Conservation (phyloP, 2,329 filamentous ascomycete genomes). For the Talaromyces funiculosus region DNA sequence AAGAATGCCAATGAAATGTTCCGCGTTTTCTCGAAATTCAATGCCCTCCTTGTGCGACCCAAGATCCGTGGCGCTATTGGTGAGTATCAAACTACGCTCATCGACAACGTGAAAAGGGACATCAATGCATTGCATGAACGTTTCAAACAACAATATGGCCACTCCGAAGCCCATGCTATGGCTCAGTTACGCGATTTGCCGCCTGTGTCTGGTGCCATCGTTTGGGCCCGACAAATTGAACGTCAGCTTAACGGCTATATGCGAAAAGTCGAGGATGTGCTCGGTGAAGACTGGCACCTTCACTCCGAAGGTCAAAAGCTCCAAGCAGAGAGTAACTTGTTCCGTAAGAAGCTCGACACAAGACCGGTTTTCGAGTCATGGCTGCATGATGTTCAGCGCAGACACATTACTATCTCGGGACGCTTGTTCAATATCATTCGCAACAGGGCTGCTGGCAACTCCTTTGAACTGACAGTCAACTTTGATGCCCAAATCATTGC, state of each 20-base stretch:
- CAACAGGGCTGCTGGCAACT: slow-evolving; percentile 84
- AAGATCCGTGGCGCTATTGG: slow-evolving; percentile 98
- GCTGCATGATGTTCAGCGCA: slow-evolving; percentile 81
- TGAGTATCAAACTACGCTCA: slow-evolving; percentile 95
- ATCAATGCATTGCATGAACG: slow-evolving; percentile 90
- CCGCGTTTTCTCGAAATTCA: slow-evolving; percentile 98
- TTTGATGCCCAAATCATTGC: slow-evolving; percentile 97
- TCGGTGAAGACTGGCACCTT: slow-evolving; percentile 89
- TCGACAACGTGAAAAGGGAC: slow-evolving; percentile 95
- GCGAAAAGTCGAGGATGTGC: slow-evolving; percentile 97
- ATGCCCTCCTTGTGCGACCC: slow-evolving; percentile 94
- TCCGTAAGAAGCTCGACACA: slow-evolving; percentile 93
- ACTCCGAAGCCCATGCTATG: slow-evolving; percentile 97
- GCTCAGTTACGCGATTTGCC: slow-evolving; percentile 92
- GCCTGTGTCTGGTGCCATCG: slow-evolving; percentile 92
- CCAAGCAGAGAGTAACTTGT: slow-evolving; percentile 82
- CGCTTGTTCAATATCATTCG: slow-evolving; percentile 84
- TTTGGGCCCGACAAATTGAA: slow-evolving; percentile 97
- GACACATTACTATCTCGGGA: slow-evolving; percentile 86
- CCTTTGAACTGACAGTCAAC: slow-evolving; percentile 84
- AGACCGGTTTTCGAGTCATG: slow-evolving; percentile 92
- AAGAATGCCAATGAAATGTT: slow-evolving; percentile 99
- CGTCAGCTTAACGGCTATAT: slow-evolving; percentile 93
- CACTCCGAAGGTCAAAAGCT: slow-evolving; percentile 94
- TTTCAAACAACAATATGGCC: slow-evolving; percentile 98